Percentiles rank a stretch among this genome's conserved stretches.
phyloP scores from a whole-genome alignment of 2,329 filamentous ascomycete genomes.

The Penicillium hesseltinei region DNA sequence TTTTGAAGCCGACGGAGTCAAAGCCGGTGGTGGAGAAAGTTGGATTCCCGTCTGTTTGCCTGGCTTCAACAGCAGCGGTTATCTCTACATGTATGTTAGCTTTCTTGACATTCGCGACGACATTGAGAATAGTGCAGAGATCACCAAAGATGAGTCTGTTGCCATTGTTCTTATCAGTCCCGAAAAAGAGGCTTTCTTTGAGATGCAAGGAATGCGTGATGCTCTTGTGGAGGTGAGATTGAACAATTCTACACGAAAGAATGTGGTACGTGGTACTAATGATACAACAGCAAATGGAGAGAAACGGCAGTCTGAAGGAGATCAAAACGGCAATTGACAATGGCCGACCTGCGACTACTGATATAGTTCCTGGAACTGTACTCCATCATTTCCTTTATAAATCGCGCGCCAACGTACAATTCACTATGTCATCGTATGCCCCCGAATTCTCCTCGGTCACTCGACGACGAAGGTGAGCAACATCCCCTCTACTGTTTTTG shows the following conservation, averaged over 20 bases:
- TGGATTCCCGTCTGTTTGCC: slow-evolving; percentile 97
- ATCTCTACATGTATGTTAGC: slow-evolving; percentile 98
- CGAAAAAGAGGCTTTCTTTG: slow-evolving; percentile 90
- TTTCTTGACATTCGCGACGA: slow-evolving; percentile 69
- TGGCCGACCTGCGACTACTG: slow-evolving; percentile 68
- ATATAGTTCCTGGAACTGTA: slow-evolving; percentile 76
- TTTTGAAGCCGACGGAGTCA: slow-evolving; percentile 89
- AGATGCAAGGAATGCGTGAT: slow-evolving; percentile 71
- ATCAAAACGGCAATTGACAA: slow-evolving; percentile 69
- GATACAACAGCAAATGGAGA: slow-evolving; percentile 62
- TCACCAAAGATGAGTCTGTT: slow-evolving; percentile 65
- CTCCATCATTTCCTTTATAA: slow-evolving; percentile 95
- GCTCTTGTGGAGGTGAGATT: slow-evolving; percentile 54
- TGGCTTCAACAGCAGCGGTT: slow-evolving; percentile 94
- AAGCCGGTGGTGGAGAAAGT: slow-evolving; percentile 89
- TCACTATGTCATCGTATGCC: slow-evolving; percentile 80
- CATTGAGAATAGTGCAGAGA: slow-evolving; percentile 43
- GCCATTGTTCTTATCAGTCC: slow-evolving; percentile 90
- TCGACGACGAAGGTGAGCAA: slow-evolving; percentile 58
- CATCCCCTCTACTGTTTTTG: neutral
- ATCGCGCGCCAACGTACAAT: slow-evolving; percentile 90
- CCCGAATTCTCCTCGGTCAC: slow-evolving; percentile 64
- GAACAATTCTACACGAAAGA: neutral
- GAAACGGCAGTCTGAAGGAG: slow-evolving; percentile 70
- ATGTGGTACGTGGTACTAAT: slow-evolving; percentile 27